These are phyloP conservation scores for Lactarius tabidus DNA, from an alignment of 768 basidiomycete genomes.

Conservation along the genomic window DNA sequence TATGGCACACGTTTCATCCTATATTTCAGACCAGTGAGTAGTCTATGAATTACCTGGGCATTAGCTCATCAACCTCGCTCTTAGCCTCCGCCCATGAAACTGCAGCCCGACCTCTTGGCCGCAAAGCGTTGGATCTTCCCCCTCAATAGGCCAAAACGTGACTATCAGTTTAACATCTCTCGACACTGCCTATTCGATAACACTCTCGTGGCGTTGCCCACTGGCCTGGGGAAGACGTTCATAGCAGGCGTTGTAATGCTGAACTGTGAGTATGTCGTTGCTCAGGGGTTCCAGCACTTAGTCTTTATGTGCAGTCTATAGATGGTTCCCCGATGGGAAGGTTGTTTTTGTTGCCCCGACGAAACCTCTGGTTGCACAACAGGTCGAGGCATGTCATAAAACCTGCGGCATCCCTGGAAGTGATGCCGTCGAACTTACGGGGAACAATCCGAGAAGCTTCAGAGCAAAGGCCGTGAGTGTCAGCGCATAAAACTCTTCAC, in stretches of 20 bases:
- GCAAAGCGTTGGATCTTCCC: slow-evolving; percentile 90
- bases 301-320: slow-evolving; percentile 55
- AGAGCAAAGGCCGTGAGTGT: slow-evolving; percentile 58
- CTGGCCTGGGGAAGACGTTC: slow-evolving; percentile 96
- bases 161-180: slow-evolving; percentile 94
- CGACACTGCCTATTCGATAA: slow-evolving; percentile 85
- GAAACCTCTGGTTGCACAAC: slow-evolving; percentile 93
- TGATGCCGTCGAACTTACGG: slow-evolving; percentile 86
- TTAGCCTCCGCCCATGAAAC: slow-evolving; percentile 74
- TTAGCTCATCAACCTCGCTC: neutral
- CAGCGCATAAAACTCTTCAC: neutral
- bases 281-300: slow-evolving; percentile 3
- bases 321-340: slow-evolving; percentile 90
- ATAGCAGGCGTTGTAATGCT: slow-evolving; percentile 96
- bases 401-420: slow-evolving; percentile 88
- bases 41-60: neutral
- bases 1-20: neutral
- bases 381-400: slow-evolving; percentile 88
- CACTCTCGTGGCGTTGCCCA: slow-evolving; percentile 89
- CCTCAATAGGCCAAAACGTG: slow-evolving; percentile 78
- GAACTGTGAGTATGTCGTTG: slow-evolving; percentile 58
- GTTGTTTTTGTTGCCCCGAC: slow-evolving; percentile 95
- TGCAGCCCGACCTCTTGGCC: slow-evolving; percentile 70
- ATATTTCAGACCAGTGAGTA: slow-evolving; percentile 17
- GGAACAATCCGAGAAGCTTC: slow-evolving; percentile 51